phyloP scores from a whole-genome alignment of 2,329 filamentous ascomycete genomes.

The Boeremia exigua region DNA sequence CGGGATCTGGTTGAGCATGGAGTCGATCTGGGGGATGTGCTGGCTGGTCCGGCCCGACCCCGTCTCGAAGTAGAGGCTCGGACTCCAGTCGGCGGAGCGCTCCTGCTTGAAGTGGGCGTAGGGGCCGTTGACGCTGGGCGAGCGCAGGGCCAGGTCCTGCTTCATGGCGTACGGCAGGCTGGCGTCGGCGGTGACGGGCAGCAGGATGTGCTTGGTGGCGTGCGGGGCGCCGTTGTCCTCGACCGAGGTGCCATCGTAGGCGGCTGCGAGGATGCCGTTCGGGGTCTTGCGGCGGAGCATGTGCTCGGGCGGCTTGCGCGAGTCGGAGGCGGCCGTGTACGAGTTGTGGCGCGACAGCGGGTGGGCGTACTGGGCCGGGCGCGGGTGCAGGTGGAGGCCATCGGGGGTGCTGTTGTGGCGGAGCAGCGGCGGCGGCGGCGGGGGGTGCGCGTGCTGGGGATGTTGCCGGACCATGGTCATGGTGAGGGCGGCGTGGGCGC shows the following conservation, averaged over 20 bases:
- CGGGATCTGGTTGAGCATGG: slow-evolving; percentile 65
- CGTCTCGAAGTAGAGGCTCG: slow-evolving; percentile 45
- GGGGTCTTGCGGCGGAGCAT: slow-evolving; percentile 90
- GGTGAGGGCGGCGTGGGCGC: slow-evolving; percentile 18
- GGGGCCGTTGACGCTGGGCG: slow-evolving; percentile 29
- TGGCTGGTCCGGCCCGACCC: slow-evolving; percentile 46
- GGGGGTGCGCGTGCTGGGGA: slow-evolving; percentile 41
- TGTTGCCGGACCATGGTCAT: slow-evolving; percentile 50
- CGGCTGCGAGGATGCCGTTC: slow-evolving; percentile 88
- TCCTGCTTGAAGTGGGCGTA: slow-evolving; percentile 30
- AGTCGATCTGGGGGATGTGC: slow-evolving; percentile 63
- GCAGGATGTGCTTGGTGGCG: slow-evolving; percentile 80
- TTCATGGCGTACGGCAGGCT: slow-evolving; percentile 40
- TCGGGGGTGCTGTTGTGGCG: slow-evolving; percentile 37
- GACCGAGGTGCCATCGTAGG: slow-evolving; percentile 83
- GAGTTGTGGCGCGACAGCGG: slow-evolving; percentile 49
- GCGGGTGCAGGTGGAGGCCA: slow-evolving; percentile 29
- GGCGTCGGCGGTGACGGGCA: slow-evolving; percentile 64
- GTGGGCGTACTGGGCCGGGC: slow-evolving; percentile 46
- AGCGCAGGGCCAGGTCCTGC: slow-evolving; percentile 47
- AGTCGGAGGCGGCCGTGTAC: slow-evolving; percentile 39
- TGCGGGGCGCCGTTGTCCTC: slow-evolving; percentile 76
- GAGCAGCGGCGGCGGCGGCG: slow-evolving; percentile 31
- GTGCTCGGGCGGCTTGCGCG: slow-evolving; percentile 64
- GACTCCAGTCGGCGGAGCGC: slow-evolving; percentile 40